phyloP scores from a whole-genome alignment of 495 filamentous ascomycete species.

The Achaetomiella virescens region DNA sequence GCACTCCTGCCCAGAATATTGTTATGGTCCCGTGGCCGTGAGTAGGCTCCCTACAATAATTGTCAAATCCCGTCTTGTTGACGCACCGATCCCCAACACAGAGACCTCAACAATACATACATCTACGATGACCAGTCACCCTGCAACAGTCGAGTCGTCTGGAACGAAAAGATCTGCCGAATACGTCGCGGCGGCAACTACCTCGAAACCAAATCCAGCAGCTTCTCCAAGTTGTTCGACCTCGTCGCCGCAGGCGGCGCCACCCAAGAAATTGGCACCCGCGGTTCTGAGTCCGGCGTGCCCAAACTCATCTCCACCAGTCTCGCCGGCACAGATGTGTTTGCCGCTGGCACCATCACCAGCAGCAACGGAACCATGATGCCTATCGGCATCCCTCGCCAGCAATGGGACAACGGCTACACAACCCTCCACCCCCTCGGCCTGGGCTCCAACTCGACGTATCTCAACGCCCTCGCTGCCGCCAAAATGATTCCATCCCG shows the following conservation, averaged over 20 bases:
- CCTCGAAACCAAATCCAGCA: slow-evolving; percentile 10
- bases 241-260: slow-evolving; percentile 16
- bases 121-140: slow-evolving; percentile 20
- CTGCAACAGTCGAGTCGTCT: slow-evolving; percentile 16
- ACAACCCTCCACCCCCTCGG: slow-evolving; percentile 23
- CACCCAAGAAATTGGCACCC: slow-evolving; percentile 9
- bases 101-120: slow-evolving; percentile 23
- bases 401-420: slow-evolving; percentile 18
- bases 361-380: not conserved
- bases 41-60: not conserved
- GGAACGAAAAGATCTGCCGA: slow-evolving; percentile 17
- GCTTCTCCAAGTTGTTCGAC: slow-evolving; percentile 14
- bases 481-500: slow-evolving; percentile 33
- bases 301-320: slow-evolving; percentile 14
- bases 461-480: slow-evolving; percentile 30
- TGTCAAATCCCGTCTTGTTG: too few relatives aligned
- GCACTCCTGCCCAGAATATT: slow-evolving; percentile 20
- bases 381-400: slow-evolving; percentile 18
- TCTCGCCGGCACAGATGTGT: slow-evolving; percentile 5
- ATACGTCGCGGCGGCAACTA: slow-evolving; percentile 16
- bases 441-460: slow-evolving; percentile 38
- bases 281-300: slow-evolving; percentile 13
- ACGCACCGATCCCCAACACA: not conserved
- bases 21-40: slow-evolving; percentile 21
- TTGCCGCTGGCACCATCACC: not conserved